A percentile compares a stretch with the other conserved stretches of the same genome.
Evolutionary conservation across 176 grass and related monocot genomes (phyloP).

Genomic region (Oryza nivara): DNA sequence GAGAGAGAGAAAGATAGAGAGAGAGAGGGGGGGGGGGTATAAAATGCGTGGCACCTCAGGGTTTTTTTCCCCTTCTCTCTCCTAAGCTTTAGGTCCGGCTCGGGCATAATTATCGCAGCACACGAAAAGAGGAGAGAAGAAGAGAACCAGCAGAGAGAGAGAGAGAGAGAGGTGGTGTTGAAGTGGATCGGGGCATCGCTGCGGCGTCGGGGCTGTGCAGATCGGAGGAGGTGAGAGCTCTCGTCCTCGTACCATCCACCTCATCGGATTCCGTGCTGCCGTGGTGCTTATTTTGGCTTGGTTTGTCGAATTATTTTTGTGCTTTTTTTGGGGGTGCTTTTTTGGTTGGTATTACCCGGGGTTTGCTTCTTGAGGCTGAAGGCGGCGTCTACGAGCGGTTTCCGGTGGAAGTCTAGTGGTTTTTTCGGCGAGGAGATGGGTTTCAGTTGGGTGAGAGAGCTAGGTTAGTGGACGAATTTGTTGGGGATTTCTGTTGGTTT

Average conservation of each 20-base stretch:
- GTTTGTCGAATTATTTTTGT: not conserved
- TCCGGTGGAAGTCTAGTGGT: too few species aligned
- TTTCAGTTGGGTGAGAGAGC: not conserved
- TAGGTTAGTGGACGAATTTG: not conserved
- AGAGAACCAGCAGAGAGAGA: constrained; percentile 33
- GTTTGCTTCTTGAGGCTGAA: not conserved
- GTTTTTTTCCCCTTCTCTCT: not conserved
- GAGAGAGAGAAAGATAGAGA: too few species aligned
- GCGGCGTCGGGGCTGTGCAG: constrained; percentile 16
- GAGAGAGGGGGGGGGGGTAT: constrained; percentile 1
- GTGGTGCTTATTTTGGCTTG: not conserved
- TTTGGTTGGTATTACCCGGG: not conserved
- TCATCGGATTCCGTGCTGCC: not conserved
- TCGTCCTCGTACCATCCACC: not conserved
- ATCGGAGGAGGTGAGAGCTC: constrained; percentile 58
- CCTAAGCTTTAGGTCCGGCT: not conserved
- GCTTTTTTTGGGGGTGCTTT: not conserved
- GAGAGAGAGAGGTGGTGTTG: constrained; percentile 21
- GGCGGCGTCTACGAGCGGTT: not conserved
- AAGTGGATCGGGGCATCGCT: constrained; percentile 20
- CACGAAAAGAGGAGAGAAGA: constrained; percentile 43
- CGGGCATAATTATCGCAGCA: constrained; percentile 38
- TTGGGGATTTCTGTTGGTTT: constrained; percentile 8
- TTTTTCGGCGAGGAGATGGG: not conserved
- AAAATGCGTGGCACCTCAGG: constrained; percentile 36